Base-by-base conservation (phyloP, 108 stramenopile species). In the Fistulifera pelliculosa region DNA sequence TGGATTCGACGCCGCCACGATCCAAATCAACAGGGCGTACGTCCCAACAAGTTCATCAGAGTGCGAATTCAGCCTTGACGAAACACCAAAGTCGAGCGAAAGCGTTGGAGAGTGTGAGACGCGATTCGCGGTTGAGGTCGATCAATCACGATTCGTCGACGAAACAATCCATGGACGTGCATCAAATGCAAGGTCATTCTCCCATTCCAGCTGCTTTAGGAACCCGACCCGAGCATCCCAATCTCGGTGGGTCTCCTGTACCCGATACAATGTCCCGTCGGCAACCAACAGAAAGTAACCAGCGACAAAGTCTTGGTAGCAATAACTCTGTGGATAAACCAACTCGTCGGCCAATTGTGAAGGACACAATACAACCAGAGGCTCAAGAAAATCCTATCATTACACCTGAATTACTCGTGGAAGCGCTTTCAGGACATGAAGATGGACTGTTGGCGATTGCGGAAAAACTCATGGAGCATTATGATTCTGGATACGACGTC, bases 381-480 rank as follows among this genome's bases (percentile, higher is more conserved):
- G 31, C 8, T 35, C 31, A 60, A 14, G 49, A 49, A 3, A 54
- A 73, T 45, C 47, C 80, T 8, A 56, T 79, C 18, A 80, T 90
- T 26, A 80, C 81, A 31, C 84, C 88, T 17, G 88, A 90, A 69
- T 56, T 90, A 19, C 61, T 90, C 49, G 88, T 90, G 38, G 88
- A 90, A 58, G 88, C 88, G 23, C 64, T 90, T 40, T 77, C 77
- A 1, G 88, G 88, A 12, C 88, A 90, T 55, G 88, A 90, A 65
- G 88, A 90, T 69, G 88, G 88, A 2, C 64, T 90, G 39, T 67
- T 90, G 53, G 77, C 84, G 38, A 90, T 90, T 61, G 88, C 88
- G 43, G 88, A 90, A 67, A 70, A 76, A 23, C 70, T 90, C 18
- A 90, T 90, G 88, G 77, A 81, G 49, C 82, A 76, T 38, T 90